Conservation (phyloP, 2,329 filamentous ascomycete species). For the Pseudopyrenochaeta lycopersici region DNA sequence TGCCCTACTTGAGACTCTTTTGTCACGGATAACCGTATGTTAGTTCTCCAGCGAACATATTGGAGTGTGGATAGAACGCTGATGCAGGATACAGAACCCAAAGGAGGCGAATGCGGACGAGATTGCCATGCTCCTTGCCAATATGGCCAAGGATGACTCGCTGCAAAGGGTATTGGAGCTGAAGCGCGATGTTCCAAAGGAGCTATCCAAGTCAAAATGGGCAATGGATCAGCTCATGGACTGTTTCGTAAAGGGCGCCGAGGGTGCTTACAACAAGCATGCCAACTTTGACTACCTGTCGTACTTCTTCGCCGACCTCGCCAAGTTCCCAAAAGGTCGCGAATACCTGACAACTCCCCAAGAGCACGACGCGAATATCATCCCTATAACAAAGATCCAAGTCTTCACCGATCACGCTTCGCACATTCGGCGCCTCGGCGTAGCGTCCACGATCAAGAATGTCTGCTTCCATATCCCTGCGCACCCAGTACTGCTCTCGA, state of each 20-base stretch:
- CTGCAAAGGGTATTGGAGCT: slow-evolving; percentile 74
- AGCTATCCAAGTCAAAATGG: slow-evolving; percentile 75
- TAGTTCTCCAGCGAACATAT: slow-evolving; percentile 48
- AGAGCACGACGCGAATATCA: slow-evolving; percentile 75
- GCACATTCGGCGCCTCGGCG: slow-evolving; percentile 84
- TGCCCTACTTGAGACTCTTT: slow-evolving; percentile 77
- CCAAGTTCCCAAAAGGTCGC: slow-evolving; percentile 77
- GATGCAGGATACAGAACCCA: slow-evolving; percentile 61
- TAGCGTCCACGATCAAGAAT: slow-evolving; percentile 96
- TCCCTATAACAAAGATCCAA: slow-evolving; percentile 90
- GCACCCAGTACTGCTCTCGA: slow-evolving; percentile 73
- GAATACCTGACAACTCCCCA: slow-evolving; percentile 78
- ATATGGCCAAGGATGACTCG: slow-evolving; percentile 82
- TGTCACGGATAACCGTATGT: slow-evolving; percentile 79
- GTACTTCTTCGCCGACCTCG: slow-evolving; percentile 92
- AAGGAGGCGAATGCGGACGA: slow-evolving; percentile 85
- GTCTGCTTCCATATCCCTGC: slow-evolving; percentile 81
- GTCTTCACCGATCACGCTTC: slow-evolving; percentile 94
- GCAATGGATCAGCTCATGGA: slow-evolving; percentile 93
- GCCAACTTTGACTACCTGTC: slow-evolving; percentile 92
- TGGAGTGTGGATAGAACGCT: slow-evolving; percentile 5
- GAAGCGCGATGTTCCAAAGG: slow-evolving; percentile 73
- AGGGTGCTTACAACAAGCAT: slow-evolving; percentile 81
- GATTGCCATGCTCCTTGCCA: slow-evolving; percentile 90
- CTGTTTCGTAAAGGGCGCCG: slow-evolving; percentile 91